phyloP scores from a whole-genome alignment of 192 early-diverging fungal species.

The Polychytrium aggregatum region DNA sequence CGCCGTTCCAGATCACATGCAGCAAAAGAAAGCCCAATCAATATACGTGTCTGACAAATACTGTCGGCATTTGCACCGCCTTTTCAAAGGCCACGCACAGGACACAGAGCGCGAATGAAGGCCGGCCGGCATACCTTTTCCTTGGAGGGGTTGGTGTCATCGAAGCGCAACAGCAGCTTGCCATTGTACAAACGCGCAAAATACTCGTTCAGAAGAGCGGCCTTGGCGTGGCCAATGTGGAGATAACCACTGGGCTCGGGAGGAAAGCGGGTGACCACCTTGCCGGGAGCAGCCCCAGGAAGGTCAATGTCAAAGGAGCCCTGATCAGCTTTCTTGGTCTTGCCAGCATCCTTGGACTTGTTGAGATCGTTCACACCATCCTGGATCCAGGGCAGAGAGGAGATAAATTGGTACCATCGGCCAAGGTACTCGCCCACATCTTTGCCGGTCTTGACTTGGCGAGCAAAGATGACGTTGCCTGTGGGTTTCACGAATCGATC shows the following conservation, averaged over 20 bases:
- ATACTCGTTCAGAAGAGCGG: slow-evolving; percentile 93
- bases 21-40: slow-evolving; percentile 1
- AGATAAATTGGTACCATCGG: slow-evolving; percentile 73
- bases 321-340: slow-evolving; percentile 59
- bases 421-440: slow-evolving; percentile 58
- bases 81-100: neutral
- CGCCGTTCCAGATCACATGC: neutral
- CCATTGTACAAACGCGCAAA: slow-evolving; percentile 86
- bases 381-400: slow-evolving; percentile 40
- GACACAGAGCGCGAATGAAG: too few relatives aligned
- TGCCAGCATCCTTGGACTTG: slow-evolving; percentile 34
- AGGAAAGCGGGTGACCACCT: slow-evolving; percentile 95
- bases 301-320: slow-evolving; percentile 91
- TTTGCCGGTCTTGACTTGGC: slow-evolving; percentile 64
- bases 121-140: slow-evolving; percentile 50
- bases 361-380: slow-evolving; percentile 30
- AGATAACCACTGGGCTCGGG: slow-evolving; percentile 97
- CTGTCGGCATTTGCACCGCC: neutral
- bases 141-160: slow-evolving; percentile 97
- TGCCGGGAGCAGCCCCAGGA: slow-evolving; percentile 63
- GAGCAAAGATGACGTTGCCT: slow-evolving; percentile 68
- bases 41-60: neutral
- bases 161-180: slow-evolving; percentile 89
- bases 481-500: neutral
- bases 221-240: slow-evolving; percentile 99